Evolutionary conservation across 176 grass and related monocot genomes (phyloP), one percentile per base, ranked within the genome.

Genomic region (Microstegium vimineum): DNA sequence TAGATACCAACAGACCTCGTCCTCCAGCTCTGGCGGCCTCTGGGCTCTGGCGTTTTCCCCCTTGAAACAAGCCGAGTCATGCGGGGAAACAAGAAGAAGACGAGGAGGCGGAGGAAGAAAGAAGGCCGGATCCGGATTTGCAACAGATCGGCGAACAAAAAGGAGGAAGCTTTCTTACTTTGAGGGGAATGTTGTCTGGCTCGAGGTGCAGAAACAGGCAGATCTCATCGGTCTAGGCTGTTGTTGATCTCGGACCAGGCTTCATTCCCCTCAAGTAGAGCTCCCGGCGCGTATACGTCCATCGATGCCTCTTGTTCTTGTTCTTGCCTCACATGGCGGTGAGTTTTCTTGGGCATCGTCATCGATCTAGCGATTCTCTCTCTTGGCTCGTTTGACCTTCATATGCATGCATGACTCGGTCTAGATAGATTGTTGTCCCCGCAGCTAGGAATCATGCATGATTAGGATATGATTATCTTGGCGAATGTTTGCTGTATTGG

Each of bases 221-320:
- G 75, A 79, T 79, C 82, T 74, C 42, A 25, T 27, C 70, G 46
- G 78, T 74, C 86, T 45, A 66, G 81, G 22, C 66, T 73, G 71
- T 14, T 62, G 22, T 30, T 15, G n/a, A 94, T 94, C 94, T 97
- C 94, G 94, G 94, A 97, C 94, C 94, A 97, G 94, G 94, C 94
- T 94, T 97, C 94, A 97, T 97, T 97, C 94, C 94, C 94, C 94
- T 80, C 83, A 97, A 84, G 75, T 84, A 67, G 34, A 74, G 75
- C 86, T 73, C 34, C 57, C 45, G 46, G n/a, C 4, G 25, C 66
- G 4, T 23, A n/a, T n/a, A 4, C 20, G n/a, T n/a, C n/a, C n/a
- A n/a, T n/a, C n/a, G n/a, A n/a, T n/a, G n/a, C 34, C 37, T 27
- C n/a, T n/a, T n/a, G n/a, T n/a, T 71, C 65, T 12, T 42, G 38